These are phyloP conservation scores for Telopea speciosissima DNA, from an alignment of 177 flowering plant species.

Conservation along the genomic window DNA sequence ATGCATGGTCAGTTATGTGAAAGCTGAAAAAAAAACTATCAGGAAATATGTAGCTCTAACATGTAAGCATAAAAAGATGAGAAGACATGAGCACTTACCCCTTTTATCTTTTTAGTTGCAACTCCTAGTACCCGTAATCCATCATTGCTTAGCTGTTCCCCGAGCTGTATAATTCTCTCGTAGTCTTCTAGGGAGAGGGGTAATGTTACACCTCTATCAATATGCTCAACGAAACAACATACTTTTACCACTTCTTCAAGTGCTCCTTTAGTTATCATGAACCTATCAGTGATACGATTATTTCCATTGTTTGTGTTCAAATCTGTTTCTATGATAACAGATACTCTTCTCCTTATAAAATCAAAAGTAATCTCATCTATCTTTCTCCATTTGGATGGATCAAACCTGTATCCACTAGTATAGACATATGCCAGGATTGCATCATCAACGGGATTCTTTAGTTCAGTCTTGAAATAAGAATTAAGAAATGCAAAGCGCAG, in stretches of 20 bases:
- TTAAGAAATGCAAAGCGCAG: constrained; percentile 64
- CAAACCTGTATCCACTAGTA: constrained; percentile 59
- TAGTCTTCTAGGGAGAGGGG: constrained; percentile 35
- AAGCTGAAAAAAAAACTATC: no score
- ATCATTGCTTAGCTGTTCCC: constrained; percentile 47
- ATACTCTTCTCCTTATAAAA: constrained; percentile 54
- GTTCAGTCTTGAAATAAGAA: constrained; percentile 67
- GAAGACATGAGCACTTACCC: constrained; percentile 22
- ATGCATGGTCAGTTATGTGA: no score
- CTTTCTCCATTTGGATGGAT: constrained; percentile 64
- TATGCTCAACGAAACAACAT: constrained; percentile 41
- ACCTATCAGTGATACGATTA: constrained; percentile 8
- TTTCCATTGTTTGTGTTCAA: constrained; percentile 10
- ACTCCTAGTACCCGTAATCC: constrained; percentile 57
- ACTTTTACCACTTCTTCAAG: constrained; percentile 57
- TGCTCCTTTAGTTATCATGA: constrained; percentile 66
- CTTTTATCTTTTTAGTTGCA: constrained; percentile 36
- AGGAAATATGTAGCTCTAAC: neutral
- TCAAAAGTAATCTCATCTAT: constrained; percentile 74
- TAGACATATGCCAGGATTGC: constrained; percentile 72
- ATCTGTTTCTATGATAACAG: constrained; percentile 50
- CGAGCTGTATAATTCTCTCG: constrained; percentile 38
- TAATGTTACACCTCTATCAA: constrained; percentile 29
- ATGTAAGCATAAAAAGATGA: neutral
- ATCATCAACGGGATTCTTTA: constrained; percentile 67